Conservation (phyloP, 768 basidiomycete genomes). For the Pleurotus sapidus region DNA sequence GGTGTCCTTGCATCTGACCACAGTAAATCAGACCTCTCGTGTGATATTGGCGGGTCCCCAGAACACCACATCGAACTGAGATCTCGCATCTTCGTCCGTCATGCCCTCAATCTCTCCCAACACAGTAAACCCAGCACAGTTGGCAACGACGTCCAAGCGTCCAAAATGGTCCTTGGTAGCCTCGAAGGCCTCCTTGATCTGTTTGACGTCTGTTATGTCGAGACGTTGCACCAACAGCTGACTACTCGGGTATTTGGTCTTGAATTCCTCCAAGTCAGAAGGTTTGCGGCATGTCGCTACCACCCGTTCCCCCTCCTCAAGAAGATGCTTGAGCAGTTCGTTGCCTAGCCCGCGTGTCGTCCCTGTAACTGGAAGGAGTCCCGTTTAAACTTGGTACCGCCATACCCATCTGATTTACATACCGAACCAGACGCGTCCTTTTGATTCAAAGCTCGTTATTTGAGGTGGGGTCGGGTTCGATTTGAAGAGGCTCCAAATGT, state of each 20-base stretch:
- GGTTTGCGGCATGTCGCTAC: slow-evolving; percentile 29
- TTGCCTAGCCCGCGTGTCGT: slow-evolving; percentile 29
- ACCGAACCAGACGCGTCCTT: not conserved
- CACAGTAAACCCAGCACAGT: slow-evolving; percentile 39
- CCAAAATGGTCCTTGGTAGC: slow-evolving; percentile 32
- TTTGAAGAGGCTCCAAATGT: not conserved
- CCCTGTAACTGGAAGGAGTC: slow-evolving; percentile 26
- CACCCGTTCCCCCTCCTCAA: slow-evolving; percentile 25
- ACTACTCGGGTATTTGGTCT: slow-evolving; percentile 13
- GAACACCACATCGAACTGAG: slow-evolving; percentile 38
- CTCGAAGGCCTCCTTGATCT: slow-evolving; percentile 32
- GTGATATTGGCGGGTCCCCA: slow-evolving; percentile 41
- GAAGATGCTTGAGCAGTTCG: slow-evolving; percentile 24
- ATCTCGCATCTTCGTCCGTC: slow-evolving; percentile 27
- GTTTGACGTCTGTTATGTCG: slow-evolving; percentile 24
- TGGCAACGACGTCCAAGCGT: slow-evolving; percentile 41
- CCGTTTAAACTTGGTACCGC: not conserved
- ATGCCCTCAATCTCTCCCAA: slow-evolving; percentile 33
- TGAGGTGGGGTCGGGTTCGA: not conserved
- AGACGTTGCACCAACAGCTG: slow-evolving; percentile 26
- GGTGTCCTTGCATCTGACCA: not conserved
- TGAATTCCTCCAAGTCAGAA: slow-evolving; percentile 16
- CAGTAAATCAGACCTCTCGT: slow-evolving; percentile 22
- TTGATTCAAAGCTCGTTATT: not conserved
- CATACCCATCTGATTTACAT: not conserved